Evolutionary conservation across 73 alveolate genomes (phyloP).

Genomic region (Paraurostyla sp.): DNA sequence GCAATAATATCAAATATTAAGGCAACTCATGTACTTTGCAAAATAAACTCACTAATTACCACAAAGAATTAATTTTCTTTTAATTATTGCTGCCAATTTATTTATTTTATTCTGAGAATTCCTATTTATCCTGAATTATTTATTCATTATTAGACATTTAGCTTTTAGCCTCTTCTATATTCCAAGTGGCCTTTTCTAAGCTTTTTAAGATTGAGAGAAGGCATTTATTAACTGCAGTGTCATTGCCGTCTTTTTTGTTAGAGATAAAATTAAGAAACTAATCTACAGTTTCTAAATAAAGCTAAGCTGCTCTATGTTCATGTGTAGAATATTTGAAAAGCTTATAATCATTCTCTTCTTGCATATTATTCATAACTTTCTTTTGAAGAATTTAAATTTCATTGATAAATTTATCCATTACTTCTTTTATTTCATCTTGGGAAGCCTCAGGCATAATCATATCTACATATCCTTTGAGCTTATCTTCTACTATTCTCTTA

Average conservation of each 20-base stretch:
- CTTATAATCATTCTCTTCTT: not conserved
- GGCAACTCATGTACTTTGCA: constrained; percentile 81
- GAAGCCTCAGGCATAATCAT: too few relatives aligned
- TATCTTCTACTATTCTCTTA: constrained; percentile 16
- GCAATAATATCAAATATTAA: constrained; percentile 74
- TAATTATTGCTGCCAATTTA: not conserved
- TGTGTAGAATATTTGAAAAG: not conserved
- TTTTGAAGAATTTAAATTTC: too few relatives aligned
- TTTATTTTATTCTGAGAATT: not conserved
- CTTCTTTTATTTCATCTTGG: not conserved
- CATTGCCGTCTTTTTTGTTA: not conserved
- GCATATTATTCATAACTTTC: not conserved
- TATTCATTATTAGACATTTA: not conserved
- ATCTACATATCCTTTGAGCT: not conserved
- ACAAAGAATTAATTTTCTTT: constrained; percentile 65
- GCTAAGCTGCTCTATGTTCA: not conserved
- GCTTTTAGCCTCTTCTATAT: constrained; percentile 20
- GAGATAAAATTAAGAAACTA: not conserved
- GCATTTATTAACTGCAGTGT: not conserved
- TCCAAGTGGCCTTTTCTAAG: constrained; percentile 50
- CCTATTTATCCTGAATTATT: not conserved
- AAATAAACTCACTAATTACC: constrained; percentile 84
- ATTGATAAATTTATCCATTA: too few relatives aligned
- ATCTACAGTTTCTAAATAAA: constrained; percentile 18
- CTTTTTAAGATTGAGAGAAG: not conserved